These are phyloP conservation scores for Phalaenopsis aphrodite DNA, from an alignment of 106 monocot genomes.

Conservation along the genomic window DNA sequence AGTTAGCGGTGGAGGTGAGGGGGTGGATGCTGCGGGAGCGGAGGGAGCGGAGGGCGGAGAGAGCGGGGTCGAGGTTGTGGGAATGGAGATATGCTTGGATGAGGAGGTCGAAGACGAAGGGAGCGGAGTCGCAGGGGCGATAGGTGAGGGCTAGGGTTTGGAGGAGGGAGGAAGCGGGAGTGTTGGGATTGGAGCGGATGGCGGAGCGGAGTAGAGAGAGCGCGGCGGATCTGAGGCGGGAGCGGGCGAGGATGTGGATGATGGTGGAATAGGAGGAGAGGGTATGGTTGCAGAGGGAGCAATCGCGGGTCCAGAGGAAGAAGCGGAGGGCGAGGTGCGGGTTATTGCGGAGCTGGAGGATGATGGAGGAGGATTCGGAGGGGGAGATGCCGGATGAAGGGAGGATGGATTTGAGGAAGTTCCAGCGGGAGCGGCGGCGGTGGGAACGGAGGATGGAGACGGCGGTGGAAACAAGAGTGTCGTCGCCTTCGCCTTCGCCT, in stretches of 20 bases:
- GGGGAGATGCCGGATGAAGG: slow-evolving; percentile 20
- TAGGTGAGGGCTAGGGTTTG: slow-evolving; percentile 33
- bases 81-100: slow-evolving; percentile 42
- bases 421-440: slow-evolving; percentile 32
- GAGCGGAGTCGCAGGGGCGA: slow-evolving; percentile 55
- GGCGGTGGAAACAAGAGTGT: slow-evolving; percentile 16
- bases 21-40: slow-evolving; percentile 21
- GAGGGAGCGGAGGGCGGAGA: slow-evolving; percentile 30
- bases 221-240: slow-evolving; percentile 28
- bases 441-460: slow-evolving; percentile 39
- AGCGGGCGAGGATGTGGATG: slow-evolving; percentile 47
- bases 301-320: slow-evolving; percentile 22
- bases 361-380: slow-evolving; percentile 24
- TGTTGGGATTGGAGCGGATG: slow-evolving; percentile 12
- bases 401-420: slow-evolving; percentile 31
- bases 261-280: slow-evolving; percentile 20
- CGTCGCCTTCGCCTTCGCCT: not conserved
- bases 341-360: slow-evolving; percentile 32
- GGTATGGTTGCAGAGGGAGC: slow-evolving; percentile 12
- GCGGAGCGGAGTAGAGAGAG: slow-evolving; percentile 35
- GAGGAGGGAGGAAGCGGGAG: slow-evolving; percentile 15
- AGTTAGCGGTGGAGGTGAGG: slow-evolving; percentile 24
- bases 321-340: slow-evolving; percentile 50
- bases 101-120: slow-evolving; percentile 72
- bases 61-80: slow-evolving; percentile 27